Evolutionary conservation across 176 grass and related monocot genomes (phyloP), one percentile per base, ranked within the genome.

Genomic region (Secale cereale): DNA sequence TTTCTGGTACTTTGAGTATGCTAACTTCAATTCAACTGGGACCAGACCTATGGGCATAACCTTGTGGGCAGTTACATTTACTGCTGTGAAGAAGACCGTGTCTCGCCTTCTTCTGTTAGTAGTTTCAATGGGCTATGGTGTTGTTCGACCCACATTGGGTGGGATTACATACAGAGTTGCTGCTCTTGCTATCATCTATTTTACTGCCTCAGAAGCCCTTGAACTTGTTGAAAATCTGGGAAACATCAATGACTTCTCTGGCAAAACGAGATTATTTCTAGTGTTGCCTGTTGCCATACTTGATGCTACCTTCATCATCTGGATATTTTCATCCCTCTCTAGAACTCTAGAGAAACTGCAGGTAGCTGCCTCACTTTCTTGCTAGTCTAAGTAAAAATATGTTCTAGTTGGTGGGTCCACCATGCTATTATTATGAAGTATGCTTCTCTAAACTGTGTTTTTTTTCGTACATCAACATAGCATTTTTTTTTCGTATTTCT

Each of bases 261-360:
- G 97, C 57, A 99, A 96, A 88, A 86, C 87, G 52, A 99, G 97
- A 82, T 83, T 99, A 78, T 95, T 99, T 70, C 84, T 99, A 57
- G 97, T 99, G 78, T 87, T 99, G 72, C 97, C 97, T 77, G 97
- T 99, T 86, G 97, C 93, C 8, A 60, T 96, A 71, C 92, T 99
- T 65, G 97, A 99, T 94, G 91, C 97, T 61, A 96, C 93, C 69
- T 99, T 99, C 87, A 99, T 99, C 72, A 91, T 96, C 15, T 99
- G 97, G 97, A 96, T 96, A 86, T 99, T 99, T 91, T 99, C 97
- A 84, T 96, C 97, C 43, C 88, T 99, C n/a, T 99, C 97, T 7
- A 86, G 91, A 92, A 99, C 93, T 85, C 83, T 99, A 45, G 97
- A 99, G 86, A 99, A 99, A 84, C 88, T 99, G 52, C 97, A 99